phyloP scores from a whole-genome alignment of 2,329 filamentous ascomycete genomes.

The Bipolaris cookei region DNA sequence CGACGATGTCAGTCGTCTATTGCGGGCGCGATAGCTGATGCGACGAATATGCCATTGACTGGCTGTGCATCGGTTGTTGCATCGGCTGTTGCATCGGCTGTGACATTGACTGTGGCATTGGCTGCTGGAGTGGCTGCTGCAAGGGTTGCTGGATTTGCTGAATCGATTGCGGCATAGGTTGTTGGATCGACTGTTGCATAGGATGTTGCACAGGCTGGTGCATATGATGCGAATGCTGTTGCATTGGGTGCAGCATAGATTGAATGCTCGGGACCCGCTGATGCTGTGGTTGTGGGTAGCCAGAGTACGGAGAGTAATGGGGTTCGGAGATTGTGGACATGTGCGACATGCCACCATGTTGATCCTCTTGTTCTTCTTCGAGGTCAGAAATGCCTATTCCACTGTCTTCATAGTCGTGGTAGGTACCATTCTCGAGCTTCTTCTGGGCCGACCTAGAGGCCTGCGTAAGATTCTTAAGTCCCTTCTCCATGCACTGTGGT shows the following conservation, averaged over 20 bases:
- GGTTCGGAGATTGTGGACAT: conserved; percentile 31
- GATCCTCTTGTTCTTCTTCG: conserved; percentile 52
- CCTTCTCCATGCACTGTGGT: conserved; percentile 78
- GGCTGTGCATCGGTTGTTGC: conserved; percentile 13
- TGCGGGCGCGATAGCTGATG: conserved; percentile 27
- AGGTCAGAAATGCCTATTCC: conserved; percentile 66
- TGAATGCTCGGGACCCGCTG: conserved; percentile 50
- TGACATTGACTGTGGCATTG: conserved; percentile 13
- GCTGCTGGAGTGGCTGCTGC: conserved; percentile 13
- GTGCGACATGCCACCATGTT: conserved; percentile 35
- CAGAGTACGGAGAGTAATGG: conserved; percentile 28
- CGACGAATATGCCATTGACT: conserved; percentile 28
- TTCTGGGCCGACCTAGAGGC: conserved; percentile 70
- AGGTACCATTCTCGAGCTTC: conserved; percentile 60
- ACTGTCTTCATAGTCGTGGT: conserved; percentile 67
- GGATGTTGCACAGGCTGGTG: conserved; percentile 13
- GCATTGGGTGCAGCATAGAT: conserved; percentile 43
- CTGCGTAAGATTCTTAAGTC: conserved; percentile 79
- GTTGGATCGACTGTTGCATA: conserved; percentile 29
- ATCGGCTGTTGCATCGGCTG: conserved; percentile 13
- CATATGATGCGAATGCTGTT: conserved; percentile 15
- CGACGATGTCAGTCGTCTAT: conserved; percentile 11
- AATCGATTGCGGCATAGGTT: conserved; percentile 7
- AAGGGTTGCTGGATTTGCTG: conserved; percentile 9
- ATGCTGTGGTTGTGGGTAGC: conserved; percentile 32